Percentiles rank a stretch among this genome's conserved stretches.
These are phyloP conservation scores for Plectosphaerella plurivora DNA, from an alignment of 2,329 filamentous ascomycete species.

Conservation along the genomic window DNA sequence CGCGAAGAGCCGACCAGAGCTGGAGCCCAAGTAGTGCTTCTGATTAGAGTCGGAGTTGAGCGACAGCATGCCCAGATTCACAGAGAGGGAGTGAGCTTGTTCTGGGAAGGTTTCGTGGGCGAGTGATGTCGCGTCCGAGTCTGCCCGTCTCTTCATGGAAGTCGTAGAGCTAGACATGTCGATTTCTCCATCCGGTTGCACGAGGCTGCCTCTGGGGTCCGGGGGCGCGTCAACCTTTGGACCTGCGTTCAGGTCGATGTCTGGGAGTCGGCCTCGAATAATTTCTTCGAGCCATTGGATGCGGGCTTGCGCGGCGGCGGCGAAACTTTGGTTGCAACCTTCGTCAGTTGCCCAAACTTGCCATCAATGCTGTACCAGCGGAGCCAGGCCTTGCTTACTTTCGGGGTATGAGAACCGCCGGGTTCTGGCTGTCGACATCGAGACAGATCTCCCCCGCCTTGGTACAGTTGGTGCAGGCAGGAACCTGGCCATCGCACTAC, in stretches of 20 bases:
- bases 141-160: background rate
- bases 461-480: slow-evolving; percentile 30
- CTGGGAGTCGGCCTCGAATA: slow-evolving; percentile 18
- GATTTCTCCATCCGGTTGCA: background rate
- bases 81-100: slow-evolving; percentile 34
- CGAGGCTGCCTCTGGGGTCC: slow-evolving; percentile 7
- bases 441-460: slow-evolving; percentile 27
- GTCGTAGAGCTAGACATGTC: background rate
- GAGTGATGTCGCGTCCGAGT: slow-evolving; percentile 21
- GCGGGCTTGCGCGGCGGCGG: slow-evolving; percentile 18
- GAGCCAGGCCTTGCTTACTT: slow-evolving; percentile 18
- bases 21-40: slow-evolving; percentile 30
- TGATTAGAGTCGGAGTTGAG: slow-evolving; percentile 31
- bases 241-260: slow-evolving; percentile 22
- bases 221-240: slow-evolving; percentile 19
- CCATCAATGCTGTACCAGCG: background rate
- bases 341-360: background rate
- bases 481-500: slow-evolving; percentile 30
- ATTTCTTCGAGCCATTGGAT: slow-evolving; percentile 28
- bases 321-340: slow-evolving; percentile 10
- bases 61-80: slow-evolving; percentile 29
- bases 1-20: slow-evolving; percentile 28
- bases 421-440: slow-evolving; percentile 31
- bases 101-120: slow-evolving; percentile 46
- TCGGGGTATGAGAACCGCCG: slow-evolving; percentile 25